Conservation (phyloP, 306 rosid species). For the Dalbergia cultrata region DNA sequence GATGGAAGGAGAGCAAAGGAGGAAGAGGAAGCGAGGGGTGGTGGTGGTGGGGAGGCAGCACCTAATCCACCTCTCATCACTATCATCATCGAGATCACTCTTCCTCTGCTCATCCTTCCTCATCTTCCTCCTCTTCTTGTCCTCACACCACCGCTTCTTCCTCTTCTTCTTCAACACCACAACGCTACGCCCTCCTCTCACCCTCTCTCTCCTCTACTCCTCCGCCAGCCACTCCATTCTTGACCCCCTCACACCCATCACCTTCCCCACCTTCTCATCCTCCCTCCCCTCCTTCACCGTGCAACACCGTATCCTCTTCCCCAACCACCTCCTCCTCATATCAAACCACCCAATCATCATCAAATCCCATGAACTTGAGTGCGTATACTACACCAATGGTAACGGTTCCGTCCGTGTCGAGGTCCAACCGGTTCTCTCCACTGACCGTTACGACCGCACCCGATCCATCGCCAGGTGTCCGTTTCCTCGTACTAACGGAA, state of each 20-base stretch:
- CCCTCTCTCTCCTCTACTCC: conserved; percentile 65
- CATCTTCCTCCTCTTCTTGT: conserved; percentile 62
- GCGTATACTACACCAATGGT: conserved; percentile 66
- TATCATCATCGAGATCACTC: conserved; percentile 59
- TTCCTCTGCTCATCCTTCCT: conserved; percentile 68
- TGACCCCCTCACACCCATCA: conserved; percentile 53
- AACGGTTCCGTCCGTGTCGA: conserved; percentile 34
- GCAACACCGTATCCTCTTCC: conserved; percentile 73
- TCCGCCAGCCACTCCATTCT: conserved; percentile 67
- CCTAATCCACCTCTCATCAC: conserved; percentile 1
- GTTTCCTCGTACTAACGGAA: conserved; percentile 52
- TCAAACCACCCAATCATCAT: conserved; percentile 4
- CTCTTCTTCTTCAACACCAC: conserved; percentile 54
- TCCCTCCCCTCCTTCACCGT: conserved; percentile 44
- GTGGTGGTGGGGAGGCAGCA: conserved; percentile 33
- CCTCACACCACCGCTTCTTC: conserved; percentile 53
- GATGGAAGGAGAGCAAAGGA: conserved; percentile 79
- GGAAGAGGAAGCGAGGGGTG: conserved; percentile 68
- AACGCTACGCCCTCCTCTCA: conserved; percentile 61
- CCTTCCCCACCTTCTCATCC: conserved; percentile 20
- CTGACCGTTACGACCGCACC: conserved; percentile 64
- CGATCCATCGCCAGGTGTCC: conserved; percentile 85
- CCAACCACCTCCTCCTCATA: conserved; percentile 72
- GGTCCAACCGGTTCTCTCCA: conserved; percentile 61
- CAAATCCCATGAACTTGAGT: conserved; percentile 51